Evolutionary conservation across 2,329 filamentous ascomycete genomes (phyloP).

Genomic region (Pleoardoris graminearum): DNA sequence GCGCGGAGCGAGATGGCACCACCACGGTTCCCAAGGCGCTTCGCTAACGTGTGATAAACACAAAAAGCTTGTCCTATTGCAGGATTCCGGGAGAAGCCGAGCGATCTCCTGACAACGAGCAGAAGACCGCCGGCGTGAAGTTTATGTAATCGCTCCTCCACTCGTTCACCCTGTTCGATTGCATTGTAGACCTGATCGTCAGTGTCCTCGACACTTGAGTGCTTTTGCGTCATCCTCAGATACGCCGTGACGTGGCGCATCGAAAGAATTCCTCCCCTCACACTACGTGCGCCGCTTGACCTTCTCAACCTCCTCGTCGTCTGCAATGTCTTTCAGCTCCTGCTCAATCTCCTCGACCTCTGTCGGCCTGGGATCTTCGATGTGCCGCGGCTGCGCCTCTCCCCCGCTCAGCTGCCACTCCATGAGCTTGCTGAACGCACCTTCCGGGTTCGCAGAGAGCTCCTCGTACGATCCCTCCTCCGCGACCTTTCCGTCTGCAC

Average conservation of each 20-base stretch:
- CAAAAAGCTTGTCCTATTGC: background rate
- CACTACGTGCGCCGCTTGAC: slow-evolving; percentile 7
- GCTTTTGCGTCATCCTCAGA: background rate
- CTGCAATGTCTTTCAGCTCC: slow-evolving; percentile 39
- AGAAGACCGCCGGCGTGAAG: background rate
- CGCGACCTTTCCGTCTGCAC: slow-evolving; percentile 82
- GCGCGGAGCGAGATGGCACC: slow-evolving; percentile 3
- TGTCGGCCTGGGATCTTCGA: slow-evolving; percentile 43
- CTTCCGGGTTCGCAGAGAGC: slow-evolving; percentile 71
- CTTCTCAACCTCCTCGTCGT: slow-evolving; percentile 4
- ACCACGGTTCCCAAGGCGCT: slow-evolving; percentile 1
- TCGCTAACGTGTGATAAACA: background rate
- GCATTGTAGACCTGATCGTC: too few relatives aligned
- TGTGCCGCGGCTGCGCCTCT: slow-evolving; percentile 51
- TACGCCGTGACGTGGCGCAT: background rate
- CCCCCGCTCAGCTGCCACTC: slow-evolving; percentile 97
- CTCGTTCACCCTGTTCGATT: too few relatives aligned
- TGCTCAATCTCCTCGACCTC: slow-evolving; percentile 57
- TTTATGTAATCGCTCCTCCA: background rate
- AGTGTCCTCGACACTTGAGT: background rate
- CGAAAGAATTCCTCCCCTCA: background rate
- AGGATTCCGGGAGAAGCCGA: slow-evolving; percentile 3
- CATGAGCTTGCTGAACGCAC: slow-evolving; percentile 94
- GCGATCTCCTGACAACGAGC: background rate
- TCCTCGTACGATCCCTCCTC: slow-evolving; percentile 84